Evolutionary conservation across 495 filamentous ascomycete species (phyloP).

Genomic region (Cercophora newfieldiana): DNA sequence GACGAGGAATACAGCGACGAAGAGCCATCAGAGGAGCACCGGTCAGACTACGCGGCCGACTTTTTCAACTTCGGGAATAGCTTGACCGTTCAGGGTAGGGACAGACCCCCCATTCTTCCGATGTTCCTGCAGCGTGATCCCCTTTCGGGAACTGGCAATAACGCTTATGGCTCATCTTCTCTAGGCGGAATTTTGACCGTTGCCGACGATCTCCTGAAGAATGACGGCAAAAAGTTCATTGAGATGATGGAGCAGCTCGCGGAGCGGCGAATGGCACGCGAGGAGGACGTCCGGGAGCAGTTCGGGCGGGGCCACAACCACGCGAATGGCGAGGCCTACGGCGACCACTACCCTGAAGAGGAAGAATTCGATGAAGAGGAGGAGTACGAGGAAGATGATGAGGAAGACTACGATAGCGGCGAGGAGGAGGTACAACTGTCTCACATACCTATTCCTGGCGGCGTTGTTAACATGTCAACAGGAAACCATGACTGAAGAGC

Average conservation of each 20-base stretch:
- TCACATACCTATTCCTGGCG: conserved; percentile 1
- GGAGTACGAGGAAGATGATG: conserved; percentile 74
- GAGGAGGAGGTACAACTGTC: conserved; percentile 65
- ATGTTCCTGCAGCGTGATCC: conserved; percentile 41
- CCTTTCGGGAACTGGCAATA: conserved; percentile 34
- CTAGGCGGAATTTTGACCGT: conserved; percentile 97
- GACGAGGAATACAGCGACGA: conserved; percentile 56
- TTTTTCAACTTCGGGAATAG: conserved; percentile 98
- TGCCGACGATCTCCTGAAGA: conserved; percentile 96
- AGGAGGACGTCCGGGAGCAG: conserved; percentile 83
- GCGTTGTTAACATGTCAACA: conserved; percentile 47
- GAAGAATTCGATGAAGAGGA: conserved; percentile 70
- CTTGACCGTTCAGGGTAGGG: conserved; percentile 91
- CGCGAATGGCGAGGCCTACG: conserved; percentile 43
- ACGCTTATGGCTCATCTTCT: conserved; percentile 47
- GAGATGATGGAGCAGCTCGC: conserved; percentile 99
- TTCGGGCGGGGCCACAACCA: conserved; percentile 62
- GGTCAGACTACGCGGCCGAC: conserved; percentile 69
- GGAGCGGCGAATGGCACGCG: conserved; percentile 93
- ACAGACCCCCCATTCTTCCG: conserved; percentile 40
- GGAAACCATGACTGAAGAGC: conserved; percentile 96
- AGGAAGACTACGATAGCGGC: conserved; percentile 85
- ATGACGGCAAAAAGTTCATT: conserved; percentile 99
- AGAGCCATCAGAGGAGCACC: conserved; percentile 57
- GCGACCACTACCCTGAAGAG: conserved; percentile 62